Percentiles rank a stretch among this genome's conserved stretches.
phyloP scores from a whole-genome alignment of 768 basidiomycete species.

The Leucocoprinus leucothites region DNA sequence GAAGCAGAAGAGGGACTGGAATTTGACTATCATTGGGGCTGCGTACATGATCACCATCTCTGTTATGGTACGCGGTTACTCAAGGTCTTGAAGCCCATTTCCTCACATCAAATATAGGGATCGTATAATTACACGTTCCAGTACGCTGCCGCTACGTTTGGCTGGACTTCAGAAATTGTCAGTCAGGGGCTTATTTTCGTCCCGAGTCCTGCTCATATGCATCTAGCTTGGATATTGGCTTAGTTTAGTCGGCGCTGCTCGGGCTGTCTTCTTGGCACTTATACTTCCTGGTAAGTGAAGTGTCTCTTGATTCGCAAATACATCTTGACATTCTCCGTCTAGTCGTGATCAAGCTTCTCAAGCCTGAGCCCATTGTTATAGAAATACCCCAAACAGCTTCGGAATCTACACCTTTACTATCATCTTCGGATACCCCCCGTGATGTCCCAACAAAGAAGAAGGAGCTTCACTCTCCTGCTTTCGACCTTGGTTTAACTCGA shows the following conservation, averaged over 20 bases:
- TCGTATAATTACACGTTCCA: conserved; percentile 58
- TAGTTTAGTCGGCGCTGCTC: conserved; percentile 46
- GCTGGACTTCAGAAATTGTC: conserved; percentile 67
- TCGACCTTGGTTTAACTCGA: conserved; percentile 72
- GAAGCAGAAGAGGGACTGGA: conserved; percentile 55
- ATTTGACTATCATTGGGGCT: conserved; percentile 51
- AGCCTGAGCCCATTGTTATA: conserved; percentile 34
- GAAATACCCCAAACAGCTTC: conserved; percentile 17
- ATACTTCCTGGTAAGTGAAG: conserved; percentile 56
- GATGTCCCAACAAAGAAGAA: conserved; percentile 18
- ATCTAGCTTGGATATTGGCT: conserved; percentile 72
- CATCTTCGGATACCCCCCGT: conserved; percentile 15
- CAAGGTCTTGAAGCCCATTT: neutral
- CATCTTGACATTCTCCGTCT: neutral
- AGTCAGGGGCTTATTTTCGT: conserved; percentile 15
- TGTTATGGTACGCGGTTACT: conserved; percentile 36
- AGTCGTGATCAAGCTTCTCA: conserved; percentile 57
- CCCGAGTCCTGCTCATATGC: neutral
- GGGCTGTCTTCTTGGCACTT: conserved; percentile 53
- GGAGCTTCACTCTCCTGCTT: conserved; percentile 39
- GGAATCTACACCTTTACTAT: conserved; percentile 30
- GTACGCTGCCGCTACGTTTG: conserved; percentile 58
- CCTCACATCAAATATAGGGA: conserved; percentile 36
- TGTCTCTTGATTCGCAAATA: neutral
- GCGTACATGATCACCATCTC: conserved; percentile 48